Percentiles rank a stretch among this genome's conserved stretches.
Evolutionary conservation across 2,329 filamentous ascomycete species (phyloP).

Genomic region (Zymoseptoria passerinii): DNA sequence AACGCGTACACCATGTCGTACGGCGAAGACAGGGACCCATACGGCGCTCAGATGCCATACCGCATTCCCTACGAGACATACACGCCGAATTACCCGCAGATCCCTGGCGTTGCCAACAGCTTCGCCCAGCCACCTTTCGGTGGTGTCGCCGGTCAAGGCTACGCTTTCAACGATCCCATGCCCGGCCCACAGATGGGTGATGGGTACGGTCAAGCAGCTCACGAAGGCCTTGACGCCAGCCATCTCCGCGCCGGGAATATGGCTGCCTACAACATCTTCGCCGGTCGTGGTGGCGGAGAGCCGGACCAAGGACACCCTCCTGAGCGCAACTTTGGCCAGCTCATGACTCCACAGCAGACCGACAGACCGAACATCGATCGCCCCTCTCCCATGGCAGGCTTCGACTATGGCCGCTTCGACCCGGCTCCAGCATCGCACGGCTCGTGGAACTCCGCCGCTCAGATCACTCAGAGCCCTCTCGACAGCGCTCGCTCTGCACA

Average conservation of each 20-base stretch:
- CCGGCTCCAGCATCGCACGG: not conserved
- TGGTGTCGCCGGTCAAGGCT: not conserved
- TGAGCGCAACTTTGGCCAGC: not conserved
- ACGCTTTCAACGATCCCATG: not conserved
- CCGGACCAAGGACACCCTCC: slow-evolving; percentile 2
- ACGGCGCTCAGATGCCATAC: slow-evolving; percentile 29
- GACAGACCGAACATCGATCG: not conserved
- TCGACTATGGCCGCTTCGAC: not conserved
- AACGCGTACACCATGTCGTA: slow-evolving; percentile 28
- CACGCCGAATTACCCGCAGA: slow-evolving; percentile 27
- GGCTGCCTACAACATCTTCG: slow-evolving; percentile 15
- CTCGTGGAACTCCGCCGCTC: not conserved
- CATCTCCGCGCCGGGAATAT: slow-evolving; percentile 3
- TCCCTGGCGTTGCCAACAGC: slow-evolving; percentile 45
- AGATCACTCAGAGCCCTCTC: not conserved
- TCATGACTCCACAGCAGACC: not conserved
- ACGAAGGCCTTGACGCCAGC: slow-evolving; percentile 1
- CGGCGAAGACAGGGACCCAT: slow-evolving; percentile 23
- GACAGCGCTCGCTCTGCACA: not conserved
- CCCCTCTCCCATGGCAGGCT: not conserved
- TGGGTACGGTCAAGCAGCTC: not conserved
- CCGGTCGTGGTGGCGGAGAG: slow-evolving; percentile 9
- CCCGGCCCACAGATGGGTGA: not conserved
- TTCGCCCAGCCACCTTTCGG: not conserved
- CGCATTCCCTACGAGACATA: slow-evolving; percentile 27